phyloP scores from a whole-genome alignment of 805 yeast species.

The Hemisphaericaspora nanyangensis region DNA sequence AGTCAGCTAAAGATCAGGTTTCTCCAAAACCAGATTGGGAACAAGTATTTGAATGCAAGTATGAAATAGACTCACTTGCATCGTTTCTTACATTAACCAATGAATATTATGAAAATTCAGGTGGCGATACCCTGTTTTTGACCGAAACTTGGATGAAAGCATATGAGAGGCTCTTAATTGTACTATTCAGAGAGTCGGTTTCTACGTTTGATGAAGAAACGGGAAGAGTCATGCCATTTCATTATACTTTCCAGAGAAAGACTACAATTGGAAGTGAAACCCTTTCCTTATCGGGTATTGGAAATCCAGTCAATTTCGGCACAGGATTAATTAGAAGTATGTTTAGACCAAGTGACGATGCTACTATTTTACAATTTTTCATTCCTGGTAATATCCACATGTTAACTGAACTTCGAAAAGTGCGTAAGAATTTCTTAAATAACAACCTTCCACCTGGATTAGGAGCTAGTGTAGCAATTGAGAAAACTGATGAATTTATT shows the following conservation, averaged over 20 bases:
- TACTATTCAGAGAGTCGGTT: conserved; percentile 55
- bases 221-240: conserved; percentile 47
- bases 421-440: conserved; percentile 18
- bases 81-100: conserved; percentile 73
- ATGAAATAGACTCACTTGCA: conserved; percentile 83
- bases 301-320: conserved; percentile 73
- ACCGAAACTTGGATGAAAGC: conserved; percentile 58
- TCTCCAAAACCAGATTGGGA: conserved; percentile 67
- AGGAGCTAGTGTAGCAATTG: conserved; percentile 10
- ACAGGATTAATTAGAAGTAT: conserved; percentile 79
- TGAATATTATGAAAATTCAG: conserved; percentile 57
- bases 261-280: conserved; percentile 82
- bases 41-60: conserved; percentile 82
- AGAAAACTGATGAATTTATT: conserved; percentile 34
- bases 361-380: conserved; percentile 73
- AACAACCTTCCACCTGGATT: conserved; percentile 1
- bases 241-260: conserved; percentile 67
- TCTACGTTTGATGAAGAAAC: conserved; percentile 53
- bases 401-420: conserved; percentile 54
- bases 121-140: conserved; percentile 44
- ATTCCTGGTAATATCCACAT: conserved; percentile 84
- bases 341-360: conserved; percentile 86
- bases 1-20: conserved; percentile 60
- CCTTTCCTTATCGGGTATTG: conserved; percentile 70
- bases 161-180: conserved; percentile 44